Percentiles rank a stretch among this genome's conserved stretches.
These are phyloP conservation scores for Eimeria tenella DNA, from an alignment of 169 alveolate genomes.

Conservation along the genomic window DNA sequence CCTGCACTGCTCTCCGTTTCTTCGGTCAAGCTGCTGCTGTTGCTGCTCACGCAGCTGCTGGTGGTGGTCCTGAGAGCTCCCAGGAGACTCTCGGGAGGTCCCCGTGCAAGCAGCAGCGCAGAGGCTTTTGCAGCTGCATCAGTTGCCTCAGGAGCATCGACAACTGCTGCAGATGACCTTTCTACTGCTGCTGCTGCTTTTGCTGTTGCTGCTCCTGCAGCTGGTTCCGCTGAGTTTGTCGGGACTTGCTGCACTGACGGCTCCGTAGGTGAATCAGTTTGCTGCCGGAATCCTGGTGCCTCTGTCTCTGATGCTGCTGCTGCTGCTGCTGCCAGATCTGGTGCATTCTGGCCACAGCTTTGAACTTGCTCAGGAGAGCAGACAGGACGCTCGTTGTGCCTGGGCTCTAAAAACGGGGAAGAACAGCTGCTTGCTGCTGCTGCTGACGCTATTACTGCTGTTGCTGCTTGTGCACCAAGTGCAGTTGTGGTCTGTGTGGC, in stretches of 20 bases:
- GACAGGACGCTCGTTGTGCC: background rate
- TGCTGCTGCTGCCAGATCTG: too few species aligned
- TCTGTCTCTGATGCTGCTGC: too few species aligned
- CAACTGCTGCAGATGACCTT: too few species aligned
- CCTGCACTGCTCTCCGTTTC: too few species aligned
- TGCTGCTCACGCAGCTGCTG: slow-evolving; percentile 11
- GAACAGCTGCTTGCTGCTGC: background rate
- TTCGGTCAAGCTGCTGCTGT: background rate
- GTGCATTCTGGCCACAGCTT: background rate
- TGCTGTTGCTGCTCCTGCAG: slow-evolving; percentile 23
- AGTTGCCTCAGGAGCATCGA: background rate
- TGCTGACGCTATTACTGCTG: background rate
- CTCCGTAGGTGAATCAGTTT: background rate
- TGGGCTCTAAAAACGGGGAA: background rate
- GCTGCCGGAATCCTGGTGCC: background rate
- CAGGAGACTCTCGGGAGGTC: too few species aligned
- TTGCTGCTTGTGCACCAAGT: too few species aligned
- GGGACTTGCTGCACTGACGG: background rate
- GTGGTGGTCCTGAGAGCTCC: background rate
- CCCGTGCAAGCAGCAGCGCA: background rate
- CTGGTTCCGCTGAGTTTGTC: background rate
- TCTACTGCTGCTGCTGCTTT: background rate
- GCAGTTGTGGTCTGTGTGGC: too few species aligned
- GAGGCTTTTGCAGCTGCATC: background rate
- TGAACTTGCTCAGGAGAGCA: background rate